These are phyloP conservation scores for Phytophthora hybrid DNA, from an alignment of 352 stramenopile species.

Conservation along the genomic window DNA sequence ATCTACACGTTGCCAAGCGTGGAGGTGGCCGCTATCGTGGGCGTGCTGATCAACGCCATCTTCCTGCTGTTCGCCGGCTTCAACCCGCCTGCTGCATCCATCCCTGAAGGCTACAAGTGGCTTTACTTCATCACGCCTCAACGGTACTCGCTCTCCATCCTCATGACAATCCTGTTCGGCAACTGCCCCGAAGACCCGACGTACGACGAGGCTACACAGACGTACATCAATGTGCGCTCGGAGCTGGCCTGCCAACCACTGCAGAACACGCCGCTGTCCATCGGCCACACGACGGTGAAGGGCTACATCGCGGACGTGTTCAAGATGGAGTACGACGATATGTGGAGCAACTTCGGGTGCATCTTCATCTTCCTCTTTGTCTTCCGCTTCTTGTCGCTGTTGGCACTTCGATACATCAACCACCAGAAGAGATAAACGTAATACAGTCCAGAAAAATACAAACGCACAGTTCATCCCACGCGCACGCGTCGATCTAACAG, in stretches of 20 bases:
- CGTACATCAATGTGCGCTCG: constrained; percentile 29
- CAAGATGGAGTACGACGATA: constrained; percentile 51
- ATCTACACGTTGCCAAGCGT: constrained; percentile 43
- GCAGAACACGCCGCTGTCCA: constrained; percentile 32
- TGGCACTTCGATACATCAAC: constrained; percentile 54
- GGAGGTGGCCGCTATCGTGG: constrained; percentile 45
- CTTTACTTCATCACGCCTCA: constrained; percentile 53
- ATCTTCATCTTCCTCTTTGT: constrained; percentile 46
- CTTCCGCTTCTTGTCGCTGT: constrained; percentile 46
- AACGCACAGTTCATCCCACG: background rate
- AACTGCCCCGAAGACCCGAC: constrained; percentile 39
- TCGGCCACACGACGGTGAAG: constrained; percentile 42
- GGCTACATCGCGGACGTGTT: constrained; percentile 42
- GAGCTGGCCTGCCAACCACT: constrained; percentile 52
- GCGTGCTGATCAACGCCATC: constrained; percentile 53
- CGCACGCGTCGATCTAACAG: background rate
- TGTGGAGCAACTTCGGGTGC: constrained; percentile 38
- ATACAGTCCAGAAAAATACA: constrained; percentile 7
- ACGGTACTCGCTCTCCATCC: constrained; percentile 37
- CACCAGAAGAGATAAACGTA: constrained; percentile 50
- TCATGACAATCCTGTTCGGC: constrained; percentile 38
- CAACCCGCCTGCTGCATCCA: constrained; percentile 50
- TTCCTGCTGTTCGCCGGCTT: constrained; percentile 76
- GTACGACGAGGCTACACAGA: constrained; percentile 31
- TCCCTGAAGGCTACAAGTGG: constrained; percentile 57